A percentile compares a stretch with the other conserved stretches of the same genome.
Evolutionary conservation across 768 basidiomycete species (phyloP).

Genomic region (Russula sp.): DNA sequence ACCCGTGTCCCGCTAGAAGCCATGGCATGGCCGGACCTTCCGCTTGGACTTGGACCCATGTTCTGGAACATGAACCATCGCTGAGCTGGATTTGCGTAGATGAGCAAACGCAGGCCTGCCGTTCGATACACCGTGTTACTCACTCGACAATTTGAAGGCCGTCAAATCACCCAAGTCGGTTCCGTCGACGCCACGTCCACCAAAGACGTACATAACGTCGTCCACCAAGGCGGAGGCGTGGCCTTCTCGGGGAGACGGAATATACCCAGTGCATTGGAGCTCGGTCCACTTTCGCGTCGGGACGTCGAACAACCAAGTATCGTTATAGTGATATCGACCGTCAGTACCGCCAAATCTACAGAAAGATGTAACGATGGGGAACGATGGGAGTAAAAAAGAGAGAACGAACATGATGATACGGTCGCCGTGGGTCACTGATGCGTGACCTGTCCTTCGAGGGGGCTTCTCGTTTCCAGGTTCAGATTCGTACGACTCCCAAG

Average conservation of each 20-base stretch:
- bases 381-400: slow-evolving; percentile 22
- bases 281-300: slow-evolving; percentile 81
- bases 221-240: slow-evolving; percentile 96
- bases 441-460: slow-evolving; percentile 87
- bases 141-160: slow-evolving; percentile 96
- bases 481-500: slow-evolving; percentile 79
- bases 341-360: slow-evolving; percentile 96
- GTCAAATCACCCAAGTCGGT: slow-evolving; percentile 92
- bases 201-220: slow-evolving; percentile 96
- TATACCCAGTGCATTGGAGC: slow-evolving; percentile 92
- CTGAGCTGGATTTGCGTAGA: slow-evolving; percentile 53
- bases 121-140: slow-evolving; percentile 32
- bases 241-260: slow-evolving; percentile 91
- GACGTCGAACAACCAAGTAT: slow-evolving; percentile 93
- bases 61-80: slow-evolving; percentile 99
- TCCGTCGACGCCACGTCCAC: slow-evolving; percentile 94
- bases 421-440: slow-evolving; percentile 76
- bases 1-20: slow-evolving; percentile 84
- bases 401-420: slow-evolving; percentile 20
- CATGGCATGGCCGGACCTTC: slow-evolving; percentile 98
- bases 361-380: slow-evolving; percentile 3
- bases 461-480: slow-evolving; percentile 50
- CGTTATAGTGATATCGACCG: slow-evolving; percentile 98
- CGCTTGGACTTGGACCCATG: slow-evolving; percentile 93
- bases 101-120: background rate